Conservation (phyloP, 495 filamentous ascomycete species). For the Hypoxylon trugodes region DNA sequence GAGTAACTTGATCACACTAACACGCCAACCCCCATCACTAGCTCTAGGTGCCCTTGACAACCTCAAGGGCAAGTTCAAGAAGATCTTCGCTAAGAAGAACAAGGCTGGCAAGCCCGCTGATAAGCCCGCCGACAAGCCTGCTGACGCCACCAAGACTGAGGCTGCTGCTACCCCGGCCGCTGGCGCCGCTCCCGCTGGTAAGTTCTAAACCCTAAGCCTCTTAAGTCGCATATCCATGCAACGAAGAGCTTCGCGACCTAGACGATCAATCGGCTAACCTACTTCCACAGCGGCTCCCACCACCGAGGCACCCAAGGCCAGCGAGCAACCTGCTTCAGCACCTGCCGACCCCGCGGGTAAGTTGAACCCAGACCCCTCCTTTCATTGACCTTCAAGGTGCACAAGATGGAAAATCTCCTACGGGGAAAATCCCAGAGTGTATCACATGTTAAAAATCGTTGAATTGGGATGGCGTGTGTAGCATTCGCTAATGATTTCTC, state of each 20-base stretch:
- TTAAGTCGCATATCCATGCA: neutral
- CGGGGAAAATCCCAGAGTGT: neutral
- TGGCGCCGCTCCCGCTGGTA: slow-evolving; percentile 12
- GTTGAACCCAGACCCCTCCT: slow-evolving; percentile 2
- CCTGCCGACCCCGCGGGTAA: neutral
- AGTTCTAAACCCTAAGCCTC: neutral
- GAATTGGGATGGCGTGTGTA: neutral
- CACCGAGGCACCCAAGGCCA: slow-evolving; percentile 17
- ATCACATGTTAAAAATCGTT: neutral
- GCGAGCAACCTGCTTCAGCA: neutral
- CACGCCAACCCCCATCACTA: slow-evolving; percentile 24
- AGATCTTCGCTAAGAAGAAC: slow-evolving; percentile 54
- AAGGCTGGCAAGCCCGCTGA: slow-evolving; percentile 31
- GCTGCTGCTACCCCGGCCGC: slow-evolving; percentile 19
- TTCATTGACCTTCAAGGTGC: neutral
- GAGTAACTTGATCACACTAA: slow-evolving; percentile 26
- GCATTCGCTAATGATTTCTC: slow-evolving; percentile 2
- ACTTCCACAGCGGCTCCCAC: neutral
- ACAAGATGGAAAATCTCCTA: neutral
- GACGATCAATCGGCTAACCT: neutral
- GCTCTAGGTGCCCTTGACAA: slow-evolving; percentile 46
- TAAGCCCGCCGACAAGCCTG: slow-evolving; percentile 41
- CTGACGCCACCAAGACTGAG: slow-evolving; percentile 36
- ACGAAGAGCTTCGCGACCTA: neutral
- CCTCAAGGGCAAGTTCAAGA: slow-evolving; percentile 63